Conservation (phyloP, 2,329 filamentous ascomycete species). For the Magnaporthiopsis incrustans region DNA sequence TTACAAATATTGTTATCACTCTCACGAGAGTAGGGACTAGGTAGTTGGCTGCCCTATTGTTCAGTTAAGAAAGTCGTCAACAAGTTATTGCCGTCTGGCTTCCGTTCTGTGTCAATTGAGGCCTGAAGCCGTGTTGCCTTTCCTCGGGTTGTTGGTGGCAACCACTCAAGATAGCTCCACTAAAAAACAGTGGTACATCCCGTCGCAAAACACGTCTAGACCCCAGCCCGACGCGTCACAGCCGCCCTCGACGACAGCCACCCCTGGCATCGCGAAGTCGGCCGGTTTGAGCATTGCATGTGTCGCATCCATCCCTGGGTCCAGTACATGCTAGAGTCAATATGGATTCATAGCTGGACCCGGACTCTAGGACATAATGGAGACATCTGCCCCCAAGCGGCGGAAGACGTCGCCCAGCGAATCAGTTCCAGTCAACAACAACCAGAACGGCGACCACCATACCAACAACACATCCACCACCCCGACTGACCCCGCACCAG, state of each 20-base stretch:
- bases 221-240: background rate
- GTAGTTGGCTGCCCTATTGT: no score
- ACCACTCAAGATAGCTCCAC: background rate
- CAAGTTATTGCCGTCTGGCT: no score
- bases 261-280: no score
- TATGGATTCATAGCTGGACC: background rate
- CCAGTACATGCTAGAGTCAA: background rate
- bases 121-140: background rate
- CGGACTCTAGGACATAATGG: conserved; percentile 28
- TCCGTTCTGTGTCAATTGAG: no score
- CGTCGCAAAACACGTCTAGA: background rate
- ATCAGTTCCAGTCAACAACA: conserved; percentile 27
- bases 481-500: conserved; percentile 20
- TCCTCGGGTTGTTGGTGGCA: background rate
- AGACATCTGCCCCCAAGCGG: conserved; percentile 54
- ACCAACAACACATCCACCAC: conserved; percentile 26
- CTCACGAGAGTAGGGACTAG: no score
- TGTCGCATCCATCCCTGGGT: background rate
- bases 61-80: no score
- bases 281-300: background rate
- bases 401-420: conserved; percentile 53
- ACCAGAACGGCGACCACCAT: conserved; percentile 11
- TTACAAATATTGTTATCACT: no score
- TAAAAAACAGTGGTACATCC: background rate
- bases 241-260: background rate